Conservation (phyloP, 1,284 basidiomycete genomes). For the Pseudozyma flocculosa region DNA sequence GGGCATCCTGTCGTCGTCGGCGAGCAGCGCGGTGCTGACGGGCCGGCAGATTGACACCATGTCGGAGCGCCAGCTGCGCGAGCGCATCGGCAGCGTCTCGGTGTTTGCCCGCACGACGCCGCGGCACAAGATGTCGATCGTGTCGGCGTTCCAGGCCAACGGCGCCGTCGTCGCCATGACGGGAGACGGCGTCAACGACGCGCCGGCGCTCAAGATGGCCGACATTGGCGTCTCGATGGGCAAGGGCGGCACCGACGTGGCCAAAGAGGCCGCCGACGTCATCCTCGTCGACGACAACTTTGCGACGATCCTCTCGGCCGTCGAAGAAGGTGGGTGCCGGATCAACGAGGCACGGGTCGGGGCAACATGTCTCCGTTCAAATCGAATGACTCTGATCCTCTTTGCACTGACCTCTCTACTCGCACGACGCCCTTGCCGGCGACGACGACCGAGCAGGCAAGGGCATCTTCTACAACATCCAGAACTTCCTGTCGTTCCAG, state of each 20-base stretch:
- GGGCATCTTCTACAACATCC: constrained; percentile 97
- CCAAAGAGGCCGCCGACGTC: constrained; percentile 95
- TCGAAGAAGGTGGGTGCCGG: constrained; percentile 81
- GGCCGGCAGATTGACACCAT: constrained; percentile 77
- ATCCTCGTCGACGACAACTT: constrained; percentile 98
- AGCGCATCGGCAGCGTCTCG: constrained; percentile 75
- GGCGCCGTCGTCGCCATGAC: constrained; percentile 96
- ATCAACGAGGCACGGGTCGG: too few relatives aligned
- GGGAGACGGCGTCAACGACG: constrained; percentile 96
- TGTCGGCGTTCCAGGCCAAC: constrained; percentile 83
- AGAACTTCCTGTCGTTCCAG: constrained; percentile 96
- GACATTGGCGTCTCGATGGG: constrained; percentile 98
- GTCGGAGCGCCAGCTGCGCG: constrained; percentile 75
- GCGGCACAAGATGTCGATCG: constrained; percentile 94
- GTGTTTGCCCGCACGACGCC: constrained; percentile 95
- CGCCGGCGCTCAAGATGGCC: constrained; percentile 93
- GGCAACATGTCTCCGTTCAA: too few relatives aligned
- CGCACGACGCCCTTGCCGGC: too few relatives aligned
- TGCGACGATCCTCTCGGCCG: constrained; percentile 85
- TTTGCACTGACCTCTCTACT: too few relatives aligned
- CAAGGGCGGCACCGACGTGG: constrained; percentile 92
- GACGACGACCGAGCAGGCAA: constrained; percentile 61
- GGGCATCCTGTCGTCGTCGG: constrained; percentile 64
- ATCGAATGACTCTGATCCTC: too few relatives aligned
- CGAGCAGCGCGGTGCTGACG: constrained; percentile 66